Conservation (phyloP, 148 eudicot species). For the Agrostemma githago region DNA sequence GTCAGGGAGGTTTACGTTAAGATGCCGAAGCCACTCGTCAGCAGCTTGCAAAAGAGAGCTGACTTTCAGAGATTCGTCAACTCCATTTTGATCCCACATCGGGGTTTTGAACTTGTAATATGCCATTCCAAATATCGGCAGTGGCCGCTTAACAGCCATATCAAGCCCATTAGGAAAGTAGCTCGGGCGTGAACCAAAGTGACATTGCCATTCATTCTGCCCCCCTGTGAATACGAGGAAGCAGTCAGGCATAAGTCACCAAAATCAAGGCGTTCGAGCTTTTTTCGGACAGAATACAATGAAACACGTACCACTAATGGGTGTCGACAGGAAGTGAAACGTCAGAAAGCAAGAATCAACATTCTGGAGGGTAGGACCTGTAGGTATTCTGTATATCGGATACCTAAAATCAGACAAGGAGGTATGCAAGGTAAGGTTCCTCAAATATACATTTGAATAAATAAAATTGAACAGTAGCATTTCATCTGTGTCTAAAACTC, state of each 20-base stretch:
- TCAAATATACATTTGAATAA: neutral
- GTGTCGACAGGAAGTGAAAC: constrained; percentile 75
- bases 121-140: constrained; percentile 81
- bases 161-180: constrained; percentile 34
- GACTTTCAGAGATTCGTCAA: constrained; percentile 38
- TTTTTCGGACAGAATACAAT: neutral
- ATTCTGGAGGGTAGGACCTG: constrained; percentile 85
- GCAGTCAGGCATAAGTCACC: constrained; percentile 8
- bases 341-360: constrained; percentile 95
- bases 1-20: constrained; percentile 80
- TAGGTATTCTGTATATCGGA: constrained; percentile 91
- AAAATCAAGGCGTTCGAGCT: neutral
- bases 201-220: constrained; percentile 37
- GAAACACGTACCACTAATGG: constrained; percentile 42
- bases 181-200: constrained; percentile 34
- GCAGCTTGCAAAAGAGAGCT: constrained; percentile 55
- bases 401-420: constrained; percentile 44
- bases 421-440: constrained; percentile 3
- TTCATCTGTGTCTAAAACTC: neutral
- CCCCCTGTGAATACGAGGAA: constrained; percentile 37
- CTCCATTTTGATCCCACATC: constrained; percentile 58
- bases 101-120: constrained; percentile 68
- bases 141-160: constrained; percentile 43
- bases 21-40: constrained; percentile 64
- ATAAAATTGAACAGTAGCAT: neutral